Evolutionary conservation across 1,139 yeast genomes (phyloP).

Genomic region (Suhomyces panamericanus): DNA sequence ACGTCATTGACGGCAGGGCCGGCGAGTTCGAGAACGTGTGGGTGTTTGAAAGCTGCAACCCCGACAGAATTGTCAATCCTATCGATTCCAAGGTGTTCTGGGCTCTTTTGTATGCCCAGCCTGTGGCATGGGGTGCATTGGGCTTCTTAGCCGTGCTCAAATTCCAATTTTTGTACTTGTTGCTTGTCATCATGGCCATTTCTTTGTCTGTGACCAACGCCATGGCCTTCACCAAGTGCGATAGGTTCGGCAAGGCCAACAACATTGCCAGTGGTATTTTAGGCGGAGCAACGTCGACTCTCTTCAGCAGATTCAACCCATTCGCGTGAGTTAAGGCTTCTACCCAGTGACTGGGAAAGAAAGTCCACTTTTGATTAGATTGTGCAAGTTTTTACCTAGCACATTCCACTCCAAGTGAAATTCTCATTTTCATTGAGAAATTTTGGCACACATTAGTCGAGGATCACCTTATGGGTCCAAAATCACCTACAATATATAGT

Average conservation of each 20-base stretch:
- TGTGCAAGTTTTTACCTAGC: no score
- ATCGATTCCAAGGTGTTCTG: constrained; percentile 90
- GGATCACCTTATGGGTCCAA: no score
- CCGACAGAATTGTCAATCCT: constrained; percentile 79
- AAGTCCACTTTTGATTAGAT: no score
- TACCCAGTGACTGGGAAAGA: no score
- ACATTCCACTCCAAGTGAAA: no score
- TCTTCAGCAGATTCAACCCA: constrained; percentile 54
- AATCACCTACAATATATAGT: no score
- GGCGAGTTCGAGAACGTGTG: constrained; percentile 71
- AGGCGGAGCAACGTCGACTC: constrained; percentile 48
- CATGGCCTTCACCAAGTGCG: constrained; percentile 87
- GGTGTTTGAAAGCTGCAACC: constrained; percentile 89
- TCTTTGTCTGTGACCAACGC: constrained; percentile 78
- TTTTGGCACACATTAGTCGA: no score
- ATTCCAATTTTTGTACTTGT: constrained; percentile 71
- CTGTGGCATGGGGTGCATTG: constrained; percentile 70
- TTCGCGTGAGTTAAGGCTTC: constrained; percentile 12
- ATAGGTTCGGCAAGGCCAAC: constrained; percentile 84
- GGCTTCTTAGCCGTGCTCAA: constrained; percentile 77
- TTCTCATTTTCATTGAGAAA: no score
- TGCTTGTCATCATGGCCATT: constrained; percentile 64
- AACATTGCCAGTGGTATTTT: constrained; percentile 51
- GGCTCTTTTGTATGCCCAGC: constrained; percentile 73
- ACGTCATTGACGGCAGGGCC: constrained; percentile 32